Evolutionary conservation across 1,139 yeast genomes (phyloP).

Genomic region (Hemisphaericaspora xylofermentans): DNA sequence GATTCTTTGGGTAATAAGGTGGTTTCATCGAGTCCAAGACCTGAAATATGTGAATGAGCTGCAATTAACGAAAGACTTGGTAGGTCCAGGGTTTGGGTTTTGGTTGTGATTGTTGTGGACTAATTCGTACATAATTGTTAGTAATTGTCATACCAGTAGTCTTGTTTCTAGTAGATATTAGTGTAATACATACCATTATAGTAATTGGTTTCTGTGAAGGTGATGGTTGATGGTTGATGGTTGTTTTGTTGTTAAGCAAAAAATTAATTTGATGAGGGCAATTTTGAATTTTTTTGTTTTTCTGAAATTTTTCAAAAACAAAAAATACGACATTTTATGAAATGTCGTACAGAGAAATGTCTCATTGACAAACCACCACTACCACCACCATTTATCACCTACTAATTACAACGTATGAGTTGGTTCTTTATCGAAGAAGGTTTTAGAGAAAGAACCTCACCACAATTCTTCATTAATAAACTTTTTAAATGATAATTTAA

Average conservation of each 20-base stretch:
- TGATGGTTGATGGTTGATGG: neutral
- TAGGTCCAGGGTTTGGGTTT: constrained; percentile 42
- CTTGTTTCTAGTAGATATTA: too few relatives aligned
- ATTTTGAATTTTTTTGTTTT: neutral
- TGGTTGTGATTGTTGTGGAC: constrained; percentile 25
- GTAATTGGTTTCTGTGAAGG: neutral
- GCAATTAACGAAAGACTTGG: constrained; percentile 76
- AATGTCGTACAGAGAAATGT: too few relatives aligned
- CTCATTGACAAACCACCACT: too few relatives aligned
- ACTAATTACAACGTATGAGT: too few relatives aligned
- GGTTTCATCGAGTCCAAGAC: constrained; percentile 89
- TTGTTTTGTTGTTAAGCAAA: neutral
- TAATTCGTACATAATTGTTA: neutral
- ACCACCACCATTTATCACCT: too few relatives aligned
- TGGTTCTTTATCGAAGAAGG: too few relatives aligned
- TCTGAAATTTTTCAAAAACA: too few relatives aligned
- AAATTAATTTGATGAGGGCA: constrained; percentile 3
- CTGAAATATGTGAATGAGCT: constrained; percentile 95
- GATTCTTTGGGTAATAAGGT: constrained; percentile 76
- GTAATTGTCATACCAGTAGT: too few relatives aligned
- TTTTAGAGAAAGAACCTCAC: too few relatives aligned
- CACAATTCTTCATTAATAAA: too few relatives aligned
- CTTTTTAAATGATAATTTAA: neutral
- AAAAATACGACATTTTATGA: too few relatives aligned
- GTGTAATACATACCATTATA: constrained; percentile 2